Percentiles rank a stretch among this genome's conserved stretches.
These are phyloP conservation scores for Acacia concinna DNA, from an alignment of 331 rosid species.

Conservation along the genomic window DNA sequence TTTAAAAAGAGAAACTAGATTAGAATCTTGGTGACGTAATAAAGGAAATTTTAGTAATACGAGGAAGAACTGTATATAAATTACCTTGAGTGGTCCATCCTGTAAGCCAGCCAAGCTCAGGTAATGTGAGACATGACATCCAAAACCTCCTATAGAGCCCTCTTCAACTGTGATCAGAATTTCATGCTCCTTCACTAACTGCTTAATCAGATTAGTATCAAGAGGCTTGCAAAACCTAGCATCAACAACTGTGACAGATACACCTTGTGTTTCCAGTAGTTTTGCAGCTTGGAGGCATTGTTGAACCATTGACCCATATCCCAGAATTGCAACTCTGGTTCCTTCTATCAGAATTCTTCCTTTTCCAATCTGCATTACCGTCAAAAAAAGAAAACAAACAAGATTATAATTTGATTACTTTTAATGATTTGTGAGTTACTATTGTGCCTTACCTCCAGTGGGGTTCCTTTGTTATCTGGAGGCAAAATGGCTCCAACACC, in stretches of 20 bases:
- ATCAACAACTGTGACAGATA: constrained; percentile 71
- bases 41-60: background rate
- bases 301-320: constrained; percentile 69
- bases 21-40: background rate
- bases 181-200: constrained; percentile 63
- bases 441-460: constrained; percentile 57
- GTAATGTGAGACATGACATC: constrained; percentile 76
- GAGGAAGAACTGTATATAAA: background rate
- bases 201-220: constrained; percentile 63
- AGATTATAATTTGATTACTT: constrained; percentile 18
- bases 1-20: constrained; percentile 9
- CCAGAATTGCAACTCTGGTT: constrained; percentile 66
- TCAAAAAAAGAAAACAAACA: background rate
- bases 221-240: constrained; percentile 83
- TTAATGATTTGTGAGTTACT: background rate
- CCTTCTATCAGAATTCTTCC: constrained; percentile 75
- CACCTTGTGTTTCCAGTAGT: constrained; percentile 43
- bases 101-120: constrained; percentile 56
- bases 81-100: constrained; percentile 74
- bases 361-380: constrained; percentile 57
- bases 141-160: constrained; percentile 88
- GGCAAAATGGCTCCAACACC: constrained; percentile 70
- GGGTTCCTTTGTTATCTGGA: constrained; percentile 55
- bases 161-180: constrained; percentile 67
- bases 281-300: constrained; percentile 64